Percentiles rank a stretch among this genome's conserved stretches.
Conservation (phyloP, 176 grass and related monocot species). For the Stipa capillata region DNA sequence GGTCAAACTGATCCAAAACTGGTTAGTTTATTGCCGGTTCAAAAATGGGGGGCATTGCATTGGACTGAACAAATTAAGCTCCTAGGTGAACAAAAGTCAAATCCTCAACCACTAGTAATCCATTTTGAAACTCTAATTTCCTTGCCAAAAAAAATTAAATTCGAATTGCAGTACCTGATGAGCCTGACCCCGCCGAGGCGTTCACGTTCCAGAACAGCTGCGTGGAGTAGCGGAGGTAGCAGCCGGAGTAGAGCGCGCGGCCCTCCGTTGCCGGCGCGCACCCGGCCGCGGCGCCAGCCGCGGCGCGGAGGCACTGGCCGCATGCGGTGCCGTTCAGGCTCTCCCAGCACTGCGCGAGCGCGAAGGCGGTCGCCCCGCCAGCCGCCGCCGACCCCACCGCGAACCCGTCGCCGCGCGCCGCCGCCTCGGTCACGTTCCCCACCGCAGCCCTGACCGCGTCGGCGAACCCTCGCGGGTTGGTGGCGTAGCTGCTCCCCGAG, state of each 20-base stretch:
- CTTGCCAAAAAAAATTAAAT: too few relatives aligned
- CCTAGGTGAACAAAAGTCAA: not conserved
- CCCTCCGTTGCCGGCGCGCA: slow-evolving; percentile 63
- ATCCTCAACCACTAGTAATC: not conserved
- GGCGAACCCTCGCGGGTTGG: slow-evolving; percentile 24
- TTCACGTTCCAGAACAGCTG: slow-evolving; percentile 60
- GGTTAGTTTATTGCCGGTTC: not conserved
- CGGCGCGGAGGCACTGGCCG: slow-evolving; percentile 51
- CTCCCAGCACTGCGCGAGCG: slow-evolving; percentile 77
- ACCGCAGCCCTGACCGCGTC: slow-evolving; percentile 34
- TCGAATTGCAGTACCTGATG: slow-evolving; percentile 32
- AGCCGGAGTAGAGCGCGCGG: slow-evolving; percentile 57
- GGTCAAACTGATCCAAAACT: slow-evolving; percentile 1
- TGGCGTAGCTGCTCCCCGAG: slow-evolving; percentile 2
- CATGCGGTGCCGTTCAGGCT: slow-evolving; percentile 45
- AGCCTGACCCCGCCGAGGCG: slow-evolving; percentile 7
- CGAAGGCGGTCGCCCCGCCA: slow-evolving; percentile 37
- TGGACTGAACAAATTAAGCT: not conserved
- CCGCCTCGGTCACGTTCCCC: slow-evolving; percentile 34
- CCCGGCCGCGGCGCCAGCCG: slow-evolving; percentile 21
- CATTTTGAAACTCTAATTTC: too few relatives aligned
- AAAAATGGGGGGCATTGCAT: not conserved
- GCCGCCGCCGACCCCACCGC: slow-evolving; percentile 29
- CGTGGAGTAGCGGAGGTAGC: slow-evolving; percentile 70
- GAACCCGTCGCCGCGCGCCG: slow-evolving; percentile 21